Percentiles rank a stretch among this genome's conserved stretches.
Evolutionary conservation across 352 stramenopile genomes (phyloP).

Genomic region (Thalassiosira delicatula): DNA sequence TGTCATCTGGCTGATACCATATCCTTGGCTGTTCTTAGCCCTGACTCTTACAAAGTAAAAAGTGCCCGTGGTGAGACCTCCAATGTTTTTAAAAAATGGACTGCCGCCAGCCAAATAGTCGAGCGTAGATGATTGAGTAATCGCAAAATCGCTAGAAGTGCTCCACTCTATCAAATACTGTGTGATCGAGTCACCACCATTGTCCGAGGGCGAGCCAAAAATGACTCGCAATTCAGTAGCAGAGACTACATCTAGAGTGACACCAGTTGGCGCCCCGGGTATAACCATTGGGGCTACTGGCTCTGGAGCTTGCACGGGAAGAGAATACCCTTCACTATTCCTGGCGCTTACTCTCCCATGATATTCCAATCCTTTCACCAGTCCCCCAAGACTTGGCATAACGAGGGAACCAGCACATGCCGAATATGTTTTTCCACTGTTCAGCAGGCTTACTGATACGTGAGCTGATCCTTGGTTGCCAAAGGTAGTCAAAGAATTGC

Average conservation of each 20-base stretch:
- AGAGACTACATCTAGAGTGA: conserved; percentile 88
- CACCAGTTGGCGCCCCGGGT: conserved; percentile 86
- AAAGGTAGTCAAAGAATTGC: conserved; percentile 61
- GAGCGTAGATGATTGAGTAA: conserved; percentile 51
- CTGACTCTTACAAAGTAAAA: conserved; percentile 85
- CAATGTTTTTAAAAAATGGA: conserved; percentile 83
- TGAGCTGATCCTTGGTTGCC: conserved; percentile 82
- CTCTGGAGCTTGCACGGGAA: conserved; percentile 70
- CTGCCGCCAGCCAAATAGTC: conserved; percentile 75
- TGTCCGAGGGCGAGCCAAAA: conserved; percentile 89
- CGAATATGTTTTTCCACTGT: conserved; percentile 83
- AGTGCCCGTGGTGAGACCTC: conserved; percentile 74
- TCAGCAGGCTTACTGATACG: conserved; percentile 74
- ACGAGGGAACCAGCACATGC: conserved; percentile 87
- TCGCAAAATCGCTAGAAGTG: conserved; percentile 68
- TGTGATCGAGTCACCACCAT: conserved; percentile 89
- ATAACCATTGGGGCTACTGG: conserved; percentile 87
- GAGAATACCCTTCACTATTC: conserved; percentile 91
- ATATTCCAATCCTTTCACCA: conserved; percentile 93
- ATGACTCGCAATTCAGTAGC: conserved; percentile 88
- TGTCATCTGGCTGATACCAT: conserved; percentile 87
- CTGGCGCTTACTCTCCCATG: conserved; percentile 92
- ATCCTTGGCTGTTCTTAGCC: conserved; percentile 84
- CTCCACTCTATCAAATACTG: conserved; percentile 86
- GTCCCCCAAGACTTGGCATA: conserved; percentile 83